These are phyloP conservation scores for Medicago lupulina DNA, from an alignment of 306 rosid genomes.

Conservation along the genomic window DNA sequence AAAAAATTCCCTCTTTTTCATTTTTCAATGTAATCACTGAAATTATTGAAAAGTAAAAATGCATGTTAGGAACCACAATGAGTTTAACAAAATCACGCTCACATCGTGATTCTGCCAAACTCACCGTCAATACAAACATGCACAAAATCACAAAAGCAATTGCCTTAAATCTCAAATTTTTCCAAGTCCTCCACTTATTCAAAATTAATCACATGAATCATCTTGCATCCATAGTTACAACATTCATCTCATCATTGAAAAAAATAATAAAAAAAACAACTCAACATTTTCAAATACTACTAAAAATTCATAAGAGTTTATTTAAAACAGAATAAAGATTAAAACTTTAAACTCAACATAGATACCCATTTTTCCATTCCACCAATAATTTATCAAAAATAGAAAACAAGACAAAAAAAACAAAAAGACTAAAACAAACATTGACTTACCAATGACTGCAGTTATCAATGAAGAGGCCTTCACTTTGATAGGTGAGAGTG, in stretches of 20 bases:
- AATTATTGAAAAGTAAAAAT: background rate
- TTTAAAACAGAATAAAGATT: conserved; percentile 19
- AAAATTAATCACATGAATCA: conserved; percentile 10
- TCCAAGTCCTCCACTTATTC: background rate
- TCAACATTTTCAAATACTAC: background rate
- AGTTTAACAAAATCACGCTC: too few relatives aligned
- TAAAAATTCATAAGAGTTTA: background rate
- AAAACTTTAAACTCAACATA: conserved; percentile 24
- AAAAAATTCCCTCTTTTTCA: background rate
- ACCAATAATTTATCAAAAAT: background rate
- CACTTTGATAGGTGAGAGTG: conserved; percentile 34
- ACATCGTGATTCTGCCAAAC: background rate
- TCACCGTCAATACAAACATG: background rate
- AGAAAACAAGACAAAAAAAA: background rate
- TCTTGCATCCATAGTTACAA: background rate
- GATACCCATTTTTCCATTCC: background rate
- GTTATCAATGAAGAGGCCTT: conserved; percentile 48
- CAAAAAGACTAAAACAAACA: background rate
- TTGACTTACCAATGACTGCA: conserved; percentile 42
- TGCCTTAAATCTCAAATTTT: conserved; percentile 5
- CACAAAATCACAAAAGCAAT: conserved; percentile 7
- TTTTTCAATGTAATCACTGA: background rate
- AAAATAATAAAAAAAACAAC: background rate
- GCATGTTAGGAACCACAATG: background rate
- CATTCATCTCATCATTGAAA: conserved; percentile 21